phyloP scores from a whole-genome alignment of 2,329 filamentous ascomycete species.

The Lojkania enalia region DNA sequence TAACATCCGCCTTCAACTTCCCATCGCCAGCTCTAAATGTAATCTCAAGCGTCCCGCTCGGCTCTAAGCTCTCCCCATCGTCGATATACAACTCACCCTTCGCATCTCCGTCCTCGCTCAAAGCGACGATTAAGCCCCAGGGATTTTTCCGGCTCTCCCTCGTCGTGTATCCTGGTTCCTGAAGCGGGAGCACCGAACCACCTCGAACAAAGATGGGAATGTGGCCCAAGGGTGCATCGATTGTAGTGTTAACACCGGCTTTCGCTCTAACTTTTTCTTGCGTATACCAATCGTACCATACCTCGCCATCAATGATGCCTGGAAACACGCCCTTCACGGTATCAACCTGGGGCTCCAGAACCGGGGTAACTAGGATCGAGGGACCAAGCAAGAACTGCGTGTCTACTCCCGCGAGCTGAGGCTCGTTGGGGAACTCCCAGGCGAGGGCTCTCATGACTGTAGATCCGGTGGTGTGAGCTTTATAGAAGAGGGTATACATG shows the following conservation, averaged over 20 bases:
- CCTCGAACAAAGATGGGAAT: constrained; percentile 74
- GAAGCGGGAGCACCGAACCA: constrained; percentile 67
- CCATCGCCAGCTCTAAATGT: constrained; percentile 51
- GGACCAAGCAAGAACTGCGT: constrained; percentile 73
- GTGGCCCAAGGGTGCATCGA: constrained; percentile 65
- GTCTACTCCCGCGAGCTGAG: constrained; percentile 66
- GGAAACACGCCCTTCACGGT: constrained; percentile 72
- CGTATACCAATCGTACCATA: constrained; percentile 85
- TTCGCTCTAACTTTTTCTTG: constrained; percentile 57
- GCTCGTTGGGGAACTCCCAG: constrained; percentile 76
- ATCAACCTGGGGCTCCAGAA: constrained; percentile 64
- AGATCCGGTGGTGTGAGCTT: constrained; percentile 65
- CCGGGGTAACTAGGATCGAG: constrained; percentile 68
- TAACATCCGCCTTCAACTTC: constrained; percentile 52
- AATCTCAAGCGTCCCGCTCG: constrained; percentile 60
- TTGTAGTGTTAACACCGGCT: constrained; percentile 61
- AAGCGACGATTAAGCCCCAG: constrained; percentile 69
- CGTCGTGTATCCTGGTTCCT: constrained; percentile 70
- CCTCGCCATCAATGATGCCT: constrained; percentile 59
- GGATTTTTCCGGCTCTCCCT: constrained; percentile 63
- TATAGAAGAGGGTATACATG: constrained; percentile 73
- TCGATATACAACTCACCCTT: constrained; percentile 70
- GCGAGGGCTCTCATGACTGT: constrained; percentile 73
- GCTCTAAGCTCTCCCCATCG: constrained; percentile 69
- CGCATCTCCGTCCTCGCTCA: constrained; percentile 59